Conservation (phyloP, 495 filamentous ascomycete species). For the Hypoxylon lenormandii region DNA sequence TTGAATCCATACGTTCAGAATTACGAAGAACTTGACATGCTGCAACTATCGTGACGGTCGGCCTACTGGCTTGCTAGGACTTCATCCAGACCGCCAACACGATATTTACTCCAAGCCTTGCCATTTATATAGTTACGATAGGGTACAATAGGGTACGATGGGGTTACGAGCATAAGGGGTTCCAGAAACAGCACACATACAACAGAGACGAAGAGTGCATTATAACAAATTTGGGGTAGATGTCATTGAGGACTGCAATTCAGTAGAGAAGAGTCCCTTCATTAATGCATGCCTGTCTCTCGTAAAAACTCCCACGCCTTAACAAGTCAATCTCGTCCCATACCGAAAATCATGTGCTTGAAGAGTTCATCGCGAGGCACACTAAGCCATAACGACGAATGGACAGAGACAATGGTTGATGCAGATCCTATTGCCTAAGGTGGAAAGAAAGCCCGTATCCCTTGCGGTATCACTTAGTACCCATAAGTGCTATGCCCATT, state of each 20-base stretch:
- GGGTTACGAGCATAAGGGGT: neutral
- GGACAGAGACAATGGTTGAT: conserved; percentile 47
- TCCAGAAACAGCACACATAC: neutral
- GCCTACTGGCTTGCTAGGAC: too few species aligned
- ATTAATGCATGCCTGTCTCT: conserved; percentile 36
- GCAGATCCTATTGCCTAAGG: conserved; percentile 47
- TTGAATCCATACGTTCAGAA: too few species aligned
- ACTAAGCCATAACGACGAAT: conserved; percentile 48
- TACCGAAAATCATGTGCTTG: conserved; percentile 32
- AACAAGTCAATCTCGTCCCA: conserved; percentile 39
- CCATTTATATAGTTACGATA: too few species aligned
- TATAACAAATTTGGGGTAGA: conserved; percentile 38
- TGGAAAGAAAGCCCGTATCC: conserved; percentile 38
- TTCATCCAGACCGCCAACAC: neutral
- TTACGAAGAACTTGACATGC: too few species aligned
- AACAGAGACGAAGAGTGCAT: conserved; percentile 22
- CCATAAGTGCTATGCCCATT: conserved; percentile 36
- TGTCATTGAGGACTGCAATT: conserved; percentile 31
- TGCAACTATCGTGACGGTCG: too few species aligned
- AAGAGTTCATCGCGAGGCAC: conserved; percentile 22
- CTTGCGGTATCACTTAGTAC: conserved; percentile 33
- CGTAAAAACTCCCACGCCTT: conserved; percentile 30
- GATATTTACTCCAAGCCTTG: too few species aligned
- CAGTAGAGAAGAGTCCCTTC: conserved; percentile 34
- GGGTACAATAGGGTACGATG: neutral